Conservation (phyloP, 495 filamentous ascomycete genomes). For the Trichoderma parareesei region DNA sequence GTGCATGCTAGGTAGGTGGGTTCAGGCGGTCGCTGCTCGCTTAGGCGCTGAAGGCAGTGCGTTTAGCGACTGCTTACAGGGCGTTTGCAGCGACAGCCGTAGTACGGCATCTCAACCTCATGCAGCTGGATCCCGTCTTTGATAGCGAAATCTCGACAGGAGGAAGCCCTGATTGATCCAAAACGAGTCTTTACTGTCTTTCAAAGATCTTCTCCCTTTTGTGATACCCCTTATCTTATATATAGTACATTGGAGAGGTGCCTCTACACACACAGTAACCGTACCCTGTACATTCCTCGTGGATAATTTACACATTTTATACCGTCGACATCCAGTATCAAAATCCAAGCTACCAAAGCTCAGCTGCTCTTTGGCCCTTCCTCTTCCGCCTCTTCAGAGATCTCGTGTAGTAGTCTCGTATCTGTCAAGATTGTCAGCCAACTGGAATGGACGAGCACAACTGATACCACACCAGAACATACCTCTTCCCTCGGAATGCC, state of each 20-base stretch:
- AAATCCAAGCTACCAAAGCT: neutral
- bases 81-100: too few relatives aligned
- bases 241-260: constrained; percentile 8
- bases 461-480: constrained; percentile 30
- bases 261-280: neutral
- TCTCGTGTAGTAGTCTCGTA: constrained; percentile 56
- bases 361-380: neutral
- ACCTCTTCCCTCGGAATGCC: constrained; percentile 97
- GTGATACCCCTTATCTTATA: neutral
- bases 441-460: neutral
- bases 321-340: neutral
- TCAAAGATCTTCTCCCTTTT: neutral
- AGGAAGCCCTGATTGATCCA: too few relatives aligned
- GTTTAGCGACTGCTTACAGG: too few relatives aligned
- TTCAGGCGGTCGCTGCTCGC: neutral
- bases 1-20: neutral
- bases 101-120: too few relatives aligned
- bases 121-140: too few relatives aligned
- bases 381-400: neutral
- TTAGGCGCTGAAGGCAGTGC: neutral
- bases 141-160: too few relatives aligned
- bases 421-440: constrained; percentile 33
- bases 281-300: neutral
- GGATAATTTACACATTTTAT: neutral
- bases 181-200: neutral